Percentiles rank a stretch among this genome's conserved stretches.
These are phyloP conservation scores for Avena eriantha DNA, from an alignment of 176 grass and related monocot genomes.

Conservation along the genomic window DNA sequence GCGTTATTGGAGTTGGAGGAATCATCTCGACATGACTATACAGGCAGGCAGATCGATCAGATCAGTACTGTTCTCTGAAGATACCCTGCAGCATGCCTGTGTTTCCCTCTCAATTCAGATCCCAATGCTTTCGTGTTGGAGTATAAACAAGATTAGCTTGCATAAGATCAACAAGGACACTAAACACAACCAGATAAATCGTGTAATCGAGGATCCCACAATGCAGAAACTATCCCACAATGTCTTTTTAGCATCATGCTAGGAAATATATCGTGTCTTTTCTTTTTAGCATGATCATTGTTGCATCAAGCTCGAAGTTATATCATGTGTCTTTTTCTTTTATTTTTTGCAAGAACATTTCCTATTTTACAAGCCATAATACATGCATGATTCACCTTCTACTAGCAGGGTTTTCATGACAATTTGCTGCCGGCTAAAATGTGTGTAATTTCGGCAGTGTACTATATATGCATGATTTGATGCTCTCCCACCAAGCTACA, in stretches of 20 bases:
- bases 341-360: too few species aligned
- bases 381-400: too few species aligned
- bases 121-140: neutral
- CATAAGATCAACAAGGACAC: too few species aligned
- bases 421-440: neutral
- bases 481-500: conserved; percentile 28
- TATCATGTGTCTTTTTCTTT: too few species aligned
- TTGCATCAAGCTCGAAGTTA: too few species aligned
- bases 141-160: too few species aligned
- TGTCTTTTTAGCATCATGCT: neutral
- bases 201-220: too few species aligned
- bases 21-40: conserved; percentile 46
- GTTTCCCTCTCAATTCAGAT: neutral
- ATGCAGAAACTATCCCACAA: too few species aligned
- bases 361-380: too few species aligned
- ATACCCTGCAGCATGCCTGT: neutral
- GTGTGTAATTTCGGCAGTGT: neutral
- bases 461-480: neutral
- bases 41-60: conserved; percentile 31
- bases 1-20: neutral
- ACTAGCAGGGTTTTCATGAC: neutral
- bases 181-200: too few species aligned
- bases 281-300: too few species aligned
- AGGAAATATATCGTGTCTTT: neutral
- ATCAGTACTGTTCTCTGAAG: conserved; percentile 24